Evolutionary conservation across 768 basidiomycete genomes (phyloP), one percentile per base, ranked within the genome.

Genomic region (Auricularia sp.): DNA sequence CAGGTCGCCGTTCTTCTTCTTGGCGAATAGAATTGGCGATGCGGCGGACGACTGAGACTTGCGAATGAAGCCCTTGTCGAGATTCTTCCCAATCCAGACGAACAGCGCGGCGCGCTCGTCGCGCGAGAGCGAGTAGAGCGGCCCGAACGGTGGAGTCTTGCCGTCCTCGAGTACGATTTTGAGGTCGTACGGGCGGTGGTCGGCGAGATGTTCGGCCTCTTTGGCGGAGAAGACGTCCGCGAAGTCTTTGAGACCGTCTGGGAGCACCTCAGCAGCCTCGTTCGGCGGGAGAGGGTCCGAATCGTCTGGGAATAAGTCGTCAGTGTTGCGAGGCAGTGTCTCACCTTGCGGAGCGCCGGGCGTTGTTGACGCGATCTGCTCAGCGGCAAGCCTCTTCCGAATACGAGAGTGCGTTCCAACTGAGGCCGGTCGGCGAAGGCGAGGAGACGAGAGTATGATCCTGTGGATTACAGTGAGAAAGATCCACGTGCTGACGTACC

Each of bases 1-100:
- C 3, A 74, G 68, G 3, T 71, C 70, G 16, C 78, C 74, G 65
- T 73, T 73, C 65, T 78, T 78, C 61, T 72, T 71, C 18, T 69
- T 34, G 39, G 72, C 70, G 54, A 72, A 73, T n/a, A 74, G 67
- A 35, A 74, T 53, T 0, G 71, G 73, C 64, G 72, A 64, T 0
- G 61, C 70, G 8, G 63, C 63, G 1, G 73, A 65, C 3, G 74
- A 73, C 33, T 68, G 65, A 2, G 73, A 75, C 18, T 12, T 42
- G 14, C 58, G 62, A 33, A 69, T 67, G 39, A 53, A 66, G 12
- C 68, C 67, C 62, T 72, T 72, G 14, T 29, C 51, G 16, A 70
- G 65, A 44, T 70, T 70, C 42, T 72, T 68, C 23, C 69, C 47
- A 11, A 72, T 61, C 42, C 68, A 71, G 6, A 62, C 39, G 11